Conservation (phyloP, 2,329 filamentous ascomycete genomes). For the Didymella sp. region DNA sequence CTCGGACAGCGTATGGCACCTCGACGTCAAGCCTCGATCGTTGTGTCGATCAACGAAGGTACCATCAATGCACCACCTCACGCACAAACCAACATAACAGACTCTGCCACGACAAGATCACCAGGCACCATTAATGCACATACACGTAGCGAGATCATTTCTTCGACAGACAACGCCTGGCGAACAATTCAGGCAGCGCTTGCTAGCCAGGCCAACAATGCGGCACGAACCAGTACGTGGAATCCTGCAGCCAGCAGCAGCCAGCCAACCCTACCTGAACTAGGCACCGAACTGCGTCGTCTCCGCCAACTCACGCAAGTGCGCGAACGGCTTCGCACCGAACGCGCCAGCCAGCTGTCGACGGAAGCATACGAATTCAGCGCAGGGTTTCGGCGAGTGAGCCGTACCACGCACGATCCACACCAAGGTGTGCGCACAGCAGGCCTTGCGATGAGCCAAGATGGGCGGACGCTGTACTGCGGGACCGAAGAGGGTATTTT, state of each 20-base stretch:
- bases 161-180: constrained; percentile 54
- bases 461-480: constrained; percentile 56
- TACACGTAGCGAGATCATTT: constrained; percentile 41
- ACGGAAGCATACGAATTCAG: constrained; percentile 37
- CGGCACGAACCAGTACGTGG: constrained; percentile 19
- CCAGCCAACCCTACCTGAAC: constrained; percentile 39
- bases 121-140: constrained; percentile 44
- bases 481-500: constrained; percentile 74
- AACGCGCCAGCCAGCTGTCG: constrained; percentile 37
- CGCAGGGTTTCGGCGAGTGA: constrained; percentile 34
- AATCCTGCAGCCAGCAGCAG: constrained; percentile 11
- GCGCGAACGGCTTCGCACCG: constrained; percentile 47
- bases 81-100: constrained; percentile 38
- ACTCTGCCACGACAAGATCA: constrained; percentile 39
- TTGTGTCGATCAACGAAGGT: constrained; percentile 45
- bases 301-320: constrained; percentile 47
- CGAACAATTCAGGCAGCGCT: constrained; percentile 58
- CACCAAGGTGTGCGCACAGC: constrained; percentile 54
- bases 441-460: constrained; percentile 57
- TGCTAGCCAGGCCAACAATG: constrained; percentile 40
- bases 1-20: constrained; percentile 37
- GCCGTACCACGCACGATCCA: constrained; percentile 37
- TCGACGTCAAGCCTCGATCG: constrained; percentile 51
- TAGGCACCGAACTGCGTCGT: constrained; percentile 44
- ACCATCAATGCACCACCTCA: constrained; percentile 32